Evolutionary conservation across 2,329 filamentous ascomycete species (phyloP).

Genomic region (Alternaria sp.): DNA sequence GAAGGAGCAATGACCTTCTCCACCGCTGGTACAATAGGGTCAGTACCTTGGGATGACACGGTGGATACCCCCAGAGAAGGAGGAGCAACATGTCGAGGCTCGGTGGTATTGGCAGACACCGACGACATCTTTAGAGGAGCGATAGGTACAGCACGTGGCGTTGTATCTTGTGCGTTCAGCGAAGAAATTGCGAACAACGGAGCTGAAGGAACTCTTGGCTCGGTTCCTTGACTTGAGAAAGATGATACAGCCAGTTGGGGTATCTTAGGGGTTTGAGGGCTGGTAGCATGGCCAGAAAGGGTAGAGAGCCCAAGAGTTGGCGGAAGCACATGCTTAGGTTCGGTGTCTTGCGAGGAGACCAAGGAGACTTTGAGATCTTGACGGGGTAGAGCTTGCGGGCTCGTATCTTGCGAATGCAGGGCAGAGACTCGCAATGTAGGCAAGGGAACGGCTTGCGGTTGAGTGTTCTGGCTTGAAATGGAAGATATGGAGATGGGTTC

Average conservation of each 20-base stretch:
- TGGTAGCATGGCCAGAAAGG: constrained; percentile 38
- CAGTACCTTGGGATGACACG: constrained; percentile 29
- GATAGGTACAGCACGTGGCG: constrained; percentile 23
- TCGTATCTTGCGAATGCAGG: constrained; percentile 40
- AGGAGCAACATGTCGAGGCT: constrained; percentile 25
- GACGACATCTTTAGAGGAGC: constrained; percentile 31
- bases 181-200: constrained; percentile 29
- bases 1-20: constrained; percentile 41
- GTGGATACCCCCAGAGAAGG: constrained; percentile 30
- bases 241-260: constrained; percentile 29
- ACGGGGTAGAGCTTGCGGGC: constrained; percentile 24
- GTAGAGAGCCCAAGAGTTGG: constrained; percentile 35
- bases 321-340: constrained; percentile 24
- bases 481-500: constrained; percentile 40
- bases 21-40: constrained; percentile 40
- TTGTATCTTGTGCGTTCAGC: constrained; percentile 34
- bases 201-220: constrained; percentile 24
- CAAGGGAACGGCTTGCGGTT: constrained; percentile 29
- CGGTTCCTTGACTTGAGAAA: constrained; percentile 33
- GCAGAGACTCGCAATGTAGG: constrained; percentile 34
- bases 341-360: constrained; percentile 32
- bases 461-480: constrained; percentile 40
- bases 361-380: constrained; percentile 33
- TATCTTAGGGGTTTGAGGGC: constrained; percentile 26
- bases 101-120: constrained; percentile 36